Percentiles rank a stretch among this genome's conserved stretches.
Evolutionary conservation across 2,329 filamentous ascomycete species (phyloP).

Genomic region (Calonectria henricotiae): DNA sequence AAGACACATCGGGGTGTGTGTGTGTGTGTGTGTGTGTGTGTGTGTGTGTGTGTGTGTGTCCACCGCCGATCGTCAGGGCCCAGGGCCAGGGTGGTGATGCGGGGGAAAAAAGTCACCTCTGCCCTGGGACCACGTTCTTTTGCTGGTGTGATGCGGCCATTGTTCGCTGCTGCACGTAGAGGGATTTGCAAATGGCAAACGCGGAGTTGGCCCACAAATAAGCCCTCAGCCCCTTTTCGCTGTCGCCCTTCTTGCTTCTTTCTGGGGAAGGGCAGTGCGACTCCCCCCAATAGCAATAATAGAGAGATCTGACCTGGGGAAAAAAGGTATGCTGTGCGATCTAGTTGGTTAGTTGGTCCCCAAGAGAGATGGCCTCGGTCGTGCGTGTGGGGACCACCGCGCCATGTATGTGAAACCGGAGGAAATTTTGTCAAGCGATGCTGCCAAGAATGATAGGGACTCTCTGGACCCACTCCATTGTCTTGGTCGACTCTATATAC

Average conservation of each 20-base stretch:
- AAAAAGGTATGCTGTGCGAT: neutral
- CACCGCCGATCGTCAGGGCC: conserved; percentile 15
- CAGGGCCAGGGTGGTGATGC: neutral
- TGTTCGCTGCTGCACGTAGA: neutral
- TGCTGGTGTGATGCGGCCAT: neutral
- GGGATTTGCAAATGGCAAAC: neutral
- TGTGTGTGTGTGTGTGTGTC: neutral
- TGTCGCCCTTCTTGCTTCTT: neutral
- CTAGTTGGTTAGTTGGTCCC: neutral
- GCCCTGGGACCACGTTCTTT: neutral
- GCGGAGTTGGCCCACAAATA: conserved; percentile 9
- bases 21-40: neutral
- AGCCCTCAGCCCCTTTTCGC: neutral
- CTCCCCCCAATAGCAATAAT: neutral
- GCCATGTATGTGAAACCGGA: conserved; percentile 16
- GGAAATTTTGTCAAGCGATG: neutral
- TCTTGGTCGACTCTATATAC: neutral
- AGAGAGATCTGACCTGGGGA: neutral
- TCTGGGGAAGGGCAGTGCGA: neutral
- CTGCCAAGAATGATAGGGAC: neutral
- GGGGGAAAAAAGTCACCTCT: conserved; percentile 1
- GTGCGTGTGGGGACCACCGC: neutral
- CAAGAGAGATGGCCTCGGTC: neutral
- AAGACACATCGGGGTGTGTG: neutral
- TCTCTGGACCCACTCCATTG: neutral